These are phyloP conservation scores for Myrica gale DNA, from an alignment of 306 rosid species.

Conservation along the genomic window DNA sequence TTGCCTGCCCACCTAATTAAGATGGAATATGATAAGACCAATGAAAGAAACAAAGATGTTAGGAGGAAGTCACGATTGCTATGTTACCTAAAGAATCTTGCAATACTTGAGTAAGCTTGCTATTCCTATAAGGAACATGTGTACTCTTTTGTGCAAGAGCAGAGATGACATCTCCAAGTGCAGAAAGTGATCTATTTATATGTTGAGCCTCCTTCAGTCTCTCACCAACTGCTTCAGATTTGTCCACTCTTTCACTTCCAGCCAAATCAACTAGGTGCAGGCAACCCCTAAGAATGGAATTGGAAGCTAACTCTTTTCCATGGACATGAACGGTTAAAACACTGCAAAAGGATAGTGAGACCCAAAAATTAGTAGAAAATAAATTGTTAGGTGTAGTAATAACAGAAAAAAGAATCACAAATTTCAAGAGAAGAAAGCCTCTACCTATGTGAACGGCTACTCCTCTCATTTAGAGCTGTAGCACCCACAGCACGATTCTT, in stretches of 20 bases:
- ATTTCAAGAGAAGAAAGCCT: constrained; percentile 2
- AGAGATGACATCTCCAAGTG: constrained; percentile 92
- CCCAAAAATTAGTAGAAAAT: constrained; percentile 1
- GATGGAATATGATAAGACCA: constrained; percentile 14
- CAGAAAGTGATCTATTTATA: constrained; percentile 93
- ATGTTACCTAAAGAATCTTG: constrained; percentile 91
- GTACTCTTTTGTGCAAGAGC: constrained; percentile 94
- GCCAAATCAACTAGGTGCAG: constrained; percentile 98
- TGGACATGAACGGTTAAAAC: constrained; percentile 84
- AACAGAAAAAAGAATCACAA: constrained; percentile 10
- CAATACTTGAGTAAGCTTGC: constrained; percentile 94
- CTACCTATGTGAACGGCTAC: constrained; percentile 97
- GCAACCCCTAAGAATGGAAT: constrained; percentile 75
- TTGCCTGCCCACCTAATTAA: constrained; percentile 85
- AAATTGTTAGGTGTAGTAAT: neutral
- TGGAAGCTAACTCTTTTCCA: constrained; percentile 74
- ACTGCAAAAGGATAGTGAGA: constrained; percentile 47
- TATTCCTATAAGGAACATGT: constrained; percentile 92
- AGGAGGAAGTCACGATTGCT: constrained; percentile 6
- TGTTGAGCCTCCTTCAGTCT: constrained; percentile 95
- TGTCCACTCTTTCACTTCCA: constrained; percentile 95
- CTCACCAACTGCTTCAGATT: constrained; percentile 96
- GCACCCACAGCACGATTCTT: constrained; percentile 92
- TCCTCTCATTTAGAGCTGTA: constrained; percentile 90
- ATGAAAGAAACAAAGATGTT: constrained; percentile 1